A percentile compares a stretch with the other conserved stretches of the same genome.
These are phyloP conservation scores for Striga hermonthica DNA, from an alignment of 305 asterid genomes.

Conservation along the genomic window DNA sequence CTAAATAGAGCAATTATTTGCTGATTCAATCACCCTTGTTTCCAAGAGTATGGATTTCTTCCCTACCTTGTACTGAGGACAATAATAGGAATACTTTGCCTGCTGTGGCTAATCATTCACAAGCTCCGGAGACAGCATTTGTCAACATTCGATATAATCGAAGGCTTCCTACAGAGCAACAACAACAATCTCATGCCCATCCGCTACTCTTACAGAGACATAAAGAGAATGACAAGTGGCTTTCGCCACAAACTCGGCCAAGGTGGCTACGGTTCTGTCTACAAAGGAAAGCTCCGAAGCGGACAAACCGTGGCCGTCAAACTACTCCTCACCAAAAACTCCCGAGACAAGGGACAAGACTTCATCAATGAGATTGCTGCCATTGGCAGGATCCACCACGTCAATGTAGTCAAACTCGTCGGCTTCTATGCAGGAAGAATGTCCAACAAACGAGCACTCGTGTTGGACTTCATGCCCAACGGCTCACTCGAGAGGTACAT, in stretches of 20 bases:
- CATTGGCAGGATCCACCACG: conserved; percentile 26
- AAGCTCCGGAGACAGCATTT: conserved; percentile 26
- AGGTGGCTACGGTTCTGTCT: conserved; percentile 26
- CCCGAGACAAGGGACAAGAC: conserved; percentile 17
- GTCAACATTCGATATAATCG: conserved; percentile 26
- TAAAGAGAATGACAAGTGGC: conserved; percentile 23
- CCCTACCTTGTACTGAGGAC: not conserved
- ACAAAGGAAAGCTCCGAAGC: conserved; percentile 28
- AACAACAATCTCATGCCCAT: conserved; percentile 31
- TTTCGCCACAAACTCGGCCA: conserved; percentile 31
- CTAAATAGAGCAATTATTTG: not conserved
- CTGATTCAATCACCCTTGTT: not conserved
- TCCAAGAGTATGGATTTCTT: not conserved
- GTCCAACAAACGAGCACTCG: conserved; percentile 30
- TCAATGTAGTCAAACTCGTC: conserved; percentile 25
- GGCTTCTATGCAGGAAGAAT: conserved; percentile 31
- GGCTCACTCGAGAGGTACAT: conserved; percentile 37
- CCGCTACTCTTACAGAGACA: conserved; percentile 30
- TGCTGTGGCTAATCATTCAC: conserved; percentile 24
- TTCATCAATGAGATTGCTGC: conserved; percentile 25
- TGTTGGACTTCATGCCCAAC: conserved; percentile 40
- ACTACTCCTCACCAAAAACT: conserved; percentile 6
- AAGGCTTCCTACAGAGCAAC: conserved; percentile 30
- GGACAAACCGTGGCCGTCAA: conserved; percentile 12
- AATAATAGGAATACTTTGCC: conserved; percentile 15